Evolutionary conservation across 1,139 yeast genomes (phyloP).

Genomic region (Candida sp.): DNA sequence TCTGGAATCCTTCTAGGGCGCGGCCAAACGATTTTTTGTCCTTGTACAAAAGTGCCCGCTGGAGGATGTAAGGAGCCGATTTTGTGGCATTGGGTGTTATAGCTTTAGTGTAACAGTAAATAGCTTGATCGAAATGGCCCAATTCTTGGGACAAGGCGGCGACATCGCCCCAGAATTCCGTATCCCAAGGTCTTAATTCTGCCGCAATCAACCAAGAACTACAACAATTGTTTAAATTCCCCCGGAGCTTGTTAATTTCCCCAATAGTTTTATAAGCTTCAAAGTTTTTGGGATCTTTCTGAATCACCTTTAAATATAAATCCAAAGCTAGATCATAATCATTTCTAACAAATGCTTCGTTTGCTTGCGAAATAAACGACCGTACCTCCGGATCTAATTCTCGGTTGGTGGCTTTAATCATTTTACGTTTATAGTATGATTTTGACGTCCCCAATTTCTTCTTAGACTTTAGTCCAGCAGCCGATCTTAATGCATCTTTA

Average conservation of each 20-base stretch:
- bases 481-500: slow-evolving; percentile 61
- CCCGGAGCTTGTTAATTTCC: slow-evolving; percentile 72
- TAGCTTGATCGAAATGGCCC: slow-evolving; percentile 77
- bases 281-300: slow-evolving; percentile 71
- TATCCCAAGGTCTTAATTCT: slow-evolving; percentile 72
- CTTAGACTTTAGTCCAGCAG: slow-evolving; percentile 55
- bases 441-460: slow-evolving; percentile 34
- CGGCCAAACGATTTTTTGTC: slow-evolving; percentile 62
- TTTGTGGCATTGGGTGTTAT: slow-evolving; percentile 52
- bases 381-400: slow-evolving; percentile 72
- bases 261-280: slow-evolving; percentile 86
- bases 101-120: slow-evolving; percentile 80
- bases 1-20: slow-evolving; percentile 74
- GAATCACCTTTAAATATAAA: slow-evolving; percentile 69
- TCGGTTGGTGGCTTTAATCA: slow-evolving; percentile 34
- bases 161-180: slow-evolving; percentile 79
- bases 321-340: slow-evolving; percentile 66
- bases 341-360: slow-evolving; percentile 70
- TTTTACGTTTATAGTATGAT: slow-evolving; percentile 29
- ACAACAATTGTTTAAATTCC: slow-evolving; percentile 69
- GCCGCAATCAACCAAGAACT: slow-evolving; percentile 85
- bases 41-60: slow-evolving; percentile 64
- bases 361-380: slow-evolving; percentile 63
- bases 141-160: slow-evolving; percentile 73
- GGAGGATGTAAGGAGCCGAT: slow-evolving; percentile 52